Evolutionary conservation across 768 basidiomycete species (phyloP).

Genomic region (Serpula lacrymans): DNA sequence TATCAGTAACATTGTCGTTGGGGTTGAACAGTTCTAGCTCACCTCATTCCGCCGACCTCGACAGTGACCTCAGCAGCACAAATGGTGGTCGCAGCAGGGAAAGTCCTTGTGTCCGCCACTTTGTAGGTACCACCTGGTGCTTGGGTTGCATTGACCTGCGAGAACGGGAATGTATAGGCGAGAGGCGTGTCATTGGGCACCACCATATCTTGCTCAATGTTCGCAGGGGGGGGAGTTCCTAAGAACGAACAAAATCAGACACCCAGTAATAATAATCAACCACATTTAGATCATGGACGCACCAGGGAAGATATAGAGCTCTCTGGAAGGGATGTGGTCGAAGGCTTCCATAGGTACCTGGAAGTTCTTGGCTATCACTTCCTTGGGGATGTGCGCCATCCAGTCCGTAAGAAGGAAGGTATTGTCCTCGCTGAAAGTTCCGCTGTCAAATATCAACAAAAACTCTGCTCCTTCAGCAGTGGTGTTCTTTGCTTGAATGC

Average conservation of each 20-base stretch:
- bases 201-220: slow-evolving; percentile 40
- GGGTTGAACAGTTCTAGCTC: slow-evolving; percentile 6
- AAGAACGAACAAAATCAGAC: too few relatives aligned
- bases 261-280: neutral
- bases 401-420: slow-evolving; percentile 64
- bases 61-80: slow-evolving; percentile 56
- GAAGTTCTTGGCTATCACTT: slow-evolving; percentile 66
- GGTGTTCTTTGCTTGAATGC: slow-evolving; percentile 50
- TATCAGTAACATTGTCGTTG: neutral
- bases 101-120: slow-evolving; percentile 53
- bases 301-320: slow-evolving; percentile 57
- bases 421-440: slow-evolving; percentile 51
- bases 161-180: slow-evolving; percentile 55
- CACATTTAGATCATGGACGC: slow-evolving; percentile 4
- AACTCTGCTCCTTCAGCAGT: slow-evolving; percentile 49
- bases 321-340: slow-evolving; percentile 48
- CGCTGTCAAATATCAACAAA: slow-evolving; percentile 42
- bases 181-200: slow-evolving; percentile 46
- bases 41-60: slow-evolving; percentile 61
- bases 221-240: slow-evolving; percentile 42
- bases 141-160: slow-evolving; percentile 39
- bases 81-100: slow-evolving; percentile 50
- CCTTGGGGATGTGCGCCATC: slow-evolving; percentile 59
- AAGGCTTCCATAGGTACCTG: slow-evolving; percentile 44
- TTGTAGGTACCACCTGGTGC: slow-evolving; percentile 57